Base-by-base conservation (phyloP, 139 green algal species). In the Trebouxia sp. region DNA sequence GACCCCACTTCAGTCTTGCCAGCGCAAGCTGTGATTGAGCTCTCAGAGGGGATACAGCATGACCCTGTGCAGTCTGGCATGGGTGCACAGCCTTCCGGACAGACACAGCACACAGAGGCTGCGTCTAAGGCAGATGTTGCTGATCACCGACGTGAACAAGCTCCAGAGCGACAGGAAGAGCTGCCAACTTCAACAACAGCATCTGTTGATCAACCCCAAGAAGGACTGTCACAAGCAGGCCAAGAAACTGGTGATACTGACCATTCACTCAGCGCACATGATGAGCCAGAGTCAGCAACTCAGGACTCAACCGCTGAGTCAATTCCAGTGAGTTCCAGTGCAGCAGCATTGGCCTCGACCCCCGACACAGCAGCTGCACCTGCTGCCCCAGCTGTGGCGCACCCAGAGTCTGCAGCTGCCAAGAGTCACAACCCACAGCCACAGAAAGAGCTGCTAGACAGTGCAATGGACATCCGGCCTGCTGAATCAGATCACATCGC, bases 401-500 rank as follows among this genome's bases (percentile, higher is more conserved):
- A 72, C 28, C 62, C 62, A 24, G 62, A 72, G 15, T 72, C 39
- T 17, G 22, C 37, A 35, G 66, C 66, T 56, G 69, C 42, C 9
- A 37, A 48, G 41, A 26, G 24, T 35, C 26, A 77, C 3, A 39
- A 51, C 22, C 43, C 38, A 35, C 41, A 38, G 26, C 17, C 43
- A 30, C 69, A 77, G 41, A 9, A 38, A 26, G 39, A 77, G 41
- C 41, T 77, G 69, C 69, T 77, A 7, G 69, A 77, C 42, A 56
- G 39, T 53, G 69, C 69, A n/a, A 77, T 77, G 69, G 69, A 77
- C 38, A 51, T 77, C 20, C 41, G 42, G 41, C 41, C 41, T 24
- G 69, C 28, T 24, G n/a, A 0, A 0, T 26, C 6, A 26, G 69
- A 39, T 0, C n/a, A 24, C 39, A 39, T 22, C n/a, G 24, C 69